phyloP scores from a whole-genome alignment of 1,284 basidiomycete species.

The Leccinum colubrinum region DNA sequence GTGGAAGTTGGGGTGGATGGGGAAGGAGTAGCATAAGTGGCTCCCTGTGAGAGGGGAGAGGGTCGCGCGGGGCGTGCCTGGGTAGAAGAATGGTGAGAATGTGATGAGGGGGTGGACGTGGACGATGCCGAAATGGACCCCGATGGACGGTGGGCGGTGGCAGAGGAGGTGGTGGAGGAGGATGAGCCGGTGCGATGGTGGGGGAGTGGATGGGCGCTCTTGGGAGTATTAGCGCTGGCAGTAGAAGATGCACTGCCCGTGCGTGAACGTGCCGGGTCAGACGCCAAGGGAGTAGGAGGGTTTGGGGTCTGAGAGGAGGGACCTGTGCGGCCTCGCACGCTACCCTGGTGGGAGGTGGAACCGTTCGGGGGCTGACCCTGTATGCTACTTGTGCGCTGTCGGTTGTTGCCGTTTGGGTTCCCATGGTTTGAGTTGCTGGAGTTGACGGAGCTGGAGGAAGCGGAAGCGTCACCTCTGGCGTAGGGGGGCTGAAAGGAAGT shows the following conservation, averaged over 20 bases:
- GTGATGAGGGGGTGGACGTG: slow-evolving; percentile 35
- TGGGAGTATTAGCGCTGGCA: slow-evolving; percentile 30
- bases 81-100: slow-evolving; percentile 33
- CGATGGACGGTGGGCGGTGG: slow-evolving; percentile 28
- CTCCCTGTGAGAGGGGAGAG: slow-evolving; percentile 72
- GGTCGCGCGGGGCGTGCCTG: slow-evolving; percentile 60
- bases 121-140: slow-evolving; percentile 38
- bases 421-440: slow-evolving; percentile 52
- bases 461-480: slow-evolving; percentile 71
- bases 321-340: slow-evolving; percentile 33
- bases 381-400: slow-evolving; percentile 65
- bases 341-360: slow-evolving; percentile 32
- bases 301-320: slow-evolving; percentile 17
- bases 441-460: slow-evolving; percentile 71
- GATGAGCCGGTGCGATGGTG: slow-evolving; percentile 45
- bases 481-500: slow-evolving; percentile 60
- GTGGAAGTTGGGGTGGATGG: slow-evolving; percentile 9
- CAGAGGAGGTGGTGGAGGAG: slow-evolving; percentile 35
- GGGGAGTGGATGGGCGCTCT: slow-evolving; percentile 39
- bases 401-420: slow-evolving; percentile 23
- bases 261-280: slow-evolving; percentile 36
- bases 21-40: slow-evolving; percentile 46
- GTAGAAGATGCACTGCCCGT: slow-evolving; percentile 41
- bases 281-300: slow-evolving; percentile 19
- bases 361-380: slow-evolving; percentile 45